Evolutionary conservation across 2,329 filamentous ascomycete species (phyloP).

Genomic region (Purpureocillium lavendulum): DNA sequence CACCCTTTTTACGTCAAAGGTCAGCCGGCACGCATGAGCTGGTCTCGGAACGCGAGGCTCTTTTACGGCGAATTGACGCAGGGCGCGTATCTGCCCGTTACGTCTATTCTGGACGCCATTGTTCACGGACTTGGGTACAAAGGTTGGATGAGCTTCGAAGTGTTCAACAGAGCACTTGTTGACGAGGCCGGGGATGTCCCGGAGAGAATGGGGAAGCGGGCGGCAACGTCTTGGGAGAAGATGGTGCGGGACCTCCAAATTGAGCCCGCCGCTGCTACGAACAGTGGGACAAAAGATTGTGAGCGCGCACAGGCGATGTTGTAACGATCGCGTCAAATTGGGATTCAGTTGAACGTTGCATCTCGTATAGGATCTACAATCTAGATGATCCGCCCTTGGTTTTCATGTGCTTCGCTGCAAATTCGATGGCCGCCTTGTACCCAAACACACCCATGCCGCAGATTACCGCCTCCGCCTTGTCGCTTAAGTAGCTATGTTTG

Average conservation of each 20-base stretch:
- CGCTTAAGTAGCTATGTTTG: slow-evolving; percentile 62
- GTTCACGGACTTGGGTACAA: slow-evolving; percentile 56
- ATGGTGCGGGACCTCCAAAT: slow-evolving; percentile 25
- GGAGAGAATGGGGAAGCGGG: slow-evolving; percentile 45
- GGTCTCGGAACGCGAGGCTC: slow-evolving; percentile 64
- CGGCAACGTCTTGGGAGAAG: slow-evolving; percentile 42
- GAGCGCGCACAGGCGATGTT: slow-evolving; percentile 24
- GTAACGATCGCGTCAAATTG: too few relatives aligned
- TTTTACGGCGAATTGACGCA: slow-evolving; percentile 44
- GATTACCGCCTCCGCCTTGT: slow-evolving; percentile 68
- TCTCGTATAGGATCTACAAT: too few relatives aligned
- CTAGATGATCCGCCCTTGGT: slow-evolving; percentile 15
- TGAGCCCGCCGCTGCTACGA: too few relatives aligned
- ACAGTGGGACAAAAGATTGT: too few relatives aligned
- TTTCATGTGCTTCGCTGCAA: slow-evolving; percentile 37
- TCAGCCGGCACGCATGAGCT: slow-evolving; percentile 56
- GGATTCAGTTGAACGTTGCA: too few relatives aligned
- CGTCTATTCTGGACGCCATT: slow-evolving; percentile 51
- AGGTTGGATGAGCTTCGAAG: slow-evolving; percentile 64
- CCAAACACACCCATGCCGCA: slow-evolving; percentile 58
- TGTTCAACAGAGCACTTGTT: slow-evolving; percentile 42
- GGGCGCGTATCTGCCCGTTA: slow-evolving; percentile 61
- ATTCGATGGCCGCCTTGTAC: slow-evolving; percentile 53
- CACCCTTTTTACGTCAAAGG: slow-evolving; percentile 24
- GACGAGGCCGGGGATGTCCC: slow-evolving; percentile 55